phyloP scores from a whole-genome alignment of 2,329 filamentous ascomycete species.

The Teratosphaeria destructans region DNA sequence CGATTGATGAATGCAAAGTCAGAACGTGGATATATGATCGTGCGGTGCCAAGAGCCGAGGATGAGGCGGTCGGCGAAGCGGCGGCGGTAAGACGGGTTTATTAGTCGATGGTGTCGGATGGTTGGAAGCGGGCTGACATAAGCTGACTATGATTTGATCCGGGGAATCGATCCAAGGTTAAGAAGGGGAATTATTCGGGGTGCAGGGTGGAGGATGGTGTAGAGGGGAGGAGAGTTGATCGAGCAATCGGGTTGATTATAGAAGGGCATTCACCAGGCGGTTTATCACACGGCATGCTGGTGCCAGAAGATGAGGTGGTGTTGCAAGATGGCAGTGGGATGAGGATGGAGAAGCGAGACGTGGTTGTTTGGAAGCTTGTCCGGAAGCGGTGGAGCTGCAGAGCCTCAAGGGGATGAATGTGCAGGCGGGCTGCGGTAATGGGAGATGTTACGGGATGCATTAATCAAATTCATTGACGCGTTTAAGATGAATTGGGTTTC shows the following conservation, averaged over 20 bases:
- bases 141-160: background rate
- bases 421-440: too few species aligned
- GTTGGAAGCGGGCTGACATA: background rate
- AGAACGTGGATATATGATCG: background rate
- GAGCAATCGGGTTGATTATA: background rate
- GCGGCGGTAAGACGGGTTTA: background rate
- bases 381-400: background rate
- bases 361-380: background rate
- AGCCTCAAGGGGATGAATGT: background rate
- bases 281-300: too few species aligned
- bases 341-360: background rate
- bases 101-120: background rate
- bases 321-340: too few species aligned
- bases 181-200: background rate
- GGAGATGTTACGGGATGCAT: background rate
- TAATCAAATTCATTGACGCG: background rate
- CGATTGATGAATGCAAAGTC: conserved; percentile 4
- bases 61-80: background rate
- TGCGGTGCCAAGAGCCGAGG: background rate
- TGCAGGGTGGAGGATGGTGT: background rate
- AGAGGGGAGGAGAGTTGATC: background rate
- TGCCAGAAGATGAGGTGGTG: too few species aligned
- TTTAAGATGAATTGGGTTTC: background rate
- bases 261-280: too few species aligned
- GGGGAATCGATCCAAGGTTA: background rate